Base-by-base conservation (phyloP, 2,329 filamentous ascomycete genomes). In the Aspergillus sergii region DNA sequence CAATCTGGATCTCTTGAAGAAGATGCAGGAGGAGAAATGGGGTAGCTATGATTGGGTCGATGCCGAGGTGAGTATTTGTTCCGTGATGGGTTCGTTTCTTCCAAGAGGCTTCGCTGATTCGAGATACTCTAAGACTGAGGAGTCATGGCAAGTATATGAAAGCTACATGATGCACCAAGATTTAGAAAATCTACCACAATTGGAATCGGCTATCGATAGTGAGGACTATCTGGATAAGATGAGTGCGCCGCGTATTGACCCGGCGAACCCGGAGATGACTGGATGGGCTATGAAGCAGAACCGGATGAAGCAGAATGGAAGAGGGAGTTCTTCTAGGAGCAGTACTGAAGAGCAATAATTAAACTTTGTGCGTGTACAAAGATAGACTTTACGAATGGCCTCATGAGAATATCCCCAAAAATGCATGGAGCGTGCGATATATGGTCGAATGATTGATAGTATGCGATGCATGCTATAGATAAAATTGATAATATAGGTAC, bases 11-110 rank as follows among this genome's bases (percentile, higher is more conserved):
- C 88, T 93, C 34, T 86, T 98, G 67, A 88, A 90, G 69, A 81
- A 85, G 51, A 93, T 96, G 50, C 91, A 96, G 80, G 86, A 88
- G 58, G 94, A 99, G 75, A 82, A 84, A 61, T 99, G 95, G 95
- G 86, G 88, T 67, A 86, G 84, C 65, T 85, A 97, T 76, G 84
- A 88, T 65, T 97, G 94, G 82, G 85, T 91, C 58, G 92, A 96
- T 74, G 92, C 96, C 76, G 90, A 95, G 73, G 76, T 78, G 69
- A 53, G 72, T 61, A 46, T 51, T 21, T 9, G 26, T 34, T 36
- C 7, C 48, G 19, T 61, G 2, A 21, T 30, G 36, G 10, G 28
- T 50, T 16, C 23, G n/a, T 36, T 8, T n/a, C 23, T 28, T 53
- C 30, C n/a, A 57, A 12, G 30, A 5, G 19, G 21, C 7, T 39